These are phyloP conservation scores for Hypoxylon sp. DNA, from an alignment of 2,329 filamentous ascomycete genomes.

Conservation along the genomic window DNA sequence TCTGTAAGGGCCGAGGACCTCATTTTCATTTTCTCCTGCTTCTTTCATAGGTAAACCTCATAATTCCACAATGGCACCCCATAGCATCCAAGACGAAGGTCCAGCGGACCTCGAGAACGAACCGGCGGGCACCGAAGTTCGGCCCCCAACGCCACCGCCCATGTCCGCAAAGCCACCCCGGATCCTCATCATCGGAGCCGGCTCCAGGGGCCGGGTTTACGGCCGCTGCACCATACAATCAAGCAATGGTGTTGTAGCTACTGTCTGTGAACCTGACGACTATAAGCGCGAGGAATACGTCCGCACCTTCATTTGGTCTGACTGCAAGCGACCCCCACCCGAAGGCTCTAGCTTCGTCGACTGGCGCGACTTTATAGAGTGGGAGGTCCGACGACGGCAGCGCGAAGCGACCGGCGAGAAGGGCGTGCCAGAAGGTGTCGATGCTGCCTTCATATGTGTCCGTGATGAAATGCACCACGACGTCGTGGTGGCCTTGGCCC, in stretches of 20 bases:
- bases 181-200: constrained; percentile 86
- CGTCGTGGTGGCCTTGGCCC: constrained; percentile 81
- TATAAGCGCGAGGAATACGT: constrained; percentile 84
- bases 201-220: constrained; percentile 83
- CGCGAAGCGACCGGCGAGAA: constrained; percentile 65
- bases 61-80: constrained; percentile 49
- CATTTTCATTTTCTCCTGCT: background rate
- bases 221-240: constrained; percentile 76
- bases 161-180: constrained; percentile 69
- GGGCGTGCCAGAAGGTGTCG: constrained; percentile 67
- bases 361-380: constrained; percentile 83
- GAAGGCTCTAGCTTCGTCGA: constrained; percentile 78
- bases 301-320: constrained; percentile 79
- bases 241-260: constrained; percentile 77
- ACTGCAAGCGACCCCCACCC: constrained; percentile 55
- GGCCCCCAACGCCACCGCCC: constrained; percentile 59
- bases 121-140: constrained; percentile 45
- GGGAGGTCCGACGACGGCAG: constrained; percentile 75
- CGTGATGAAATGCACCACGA: constrained; percentile 91
- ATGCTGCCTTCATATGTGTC: constrained; percentile 76
- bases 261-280: constrained; percentile 83
- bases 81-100: constrained; percentile 50
- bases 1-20: background rate
- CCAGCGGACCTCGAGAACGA: constrained; percentile 50
- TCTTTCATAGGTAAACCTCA: background rate